phyloP scores from a whole-genome alignment of 495 filamentous ascomycete genomes.

The Tuber aestivum region DNA sequence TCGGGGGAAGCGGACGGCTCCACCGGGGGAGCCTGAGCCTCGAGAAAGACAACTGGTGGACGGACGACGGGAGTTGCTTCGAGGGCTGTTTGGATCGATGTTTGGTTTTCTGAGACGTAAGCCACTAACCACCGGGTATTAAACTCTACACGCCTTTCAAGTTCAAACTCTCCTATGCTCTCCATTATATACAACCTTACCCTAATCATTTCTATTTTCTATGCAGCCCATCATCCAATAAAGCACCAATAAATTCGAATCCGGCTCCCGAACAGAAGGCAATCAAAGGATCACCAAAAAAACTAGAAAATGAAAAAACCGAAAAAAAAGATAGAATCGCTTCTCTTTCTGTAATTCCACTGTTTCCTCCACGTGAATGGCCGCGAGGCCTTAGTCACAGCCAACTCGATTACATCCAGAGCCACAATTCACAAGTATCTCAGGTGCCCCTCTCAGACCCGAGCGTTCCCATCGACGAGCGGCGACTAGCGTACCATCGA shows the following conservation, averaged over 20 bases:
- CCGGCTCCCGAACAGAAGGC: not conserved
- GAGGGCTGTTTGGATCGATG: not conserved
- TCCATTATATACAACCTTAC: not conserved
- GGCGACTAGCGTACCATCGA: not conserved
- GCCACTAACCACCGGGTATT: conserved; percentile 3
- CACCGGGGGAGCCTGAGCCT: not conserved
- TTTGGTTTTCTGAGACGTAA: not conserved
- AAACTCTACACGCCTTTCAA: conserved; percentile 1
- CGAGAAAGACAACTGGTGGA: not conserved
- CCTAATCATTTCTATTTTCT: not conserved
- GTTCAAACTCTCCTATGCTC: not conserved
- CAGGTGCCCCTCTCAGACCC: not conserved
- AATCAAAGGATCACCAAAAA: not conserved
- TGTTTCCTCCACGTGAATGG: not conserved
- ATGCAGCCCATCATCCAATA: not conserved
- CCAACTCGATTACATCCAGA: not conserved
- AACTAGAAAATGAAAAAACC: not conserved
- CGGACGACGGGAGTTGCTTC: not conserved
- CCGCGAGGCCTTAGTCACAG: not conserved
- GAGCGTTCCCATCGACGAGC: not conserved
- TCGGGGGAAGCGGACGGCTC: not conserved
- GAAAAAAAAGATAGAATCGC: conserved; percentile 1
- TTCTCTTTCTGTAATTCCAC: not conserved
- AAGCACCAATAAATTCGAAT: not conserved
- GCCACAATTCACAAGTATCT: not conserved